These are phyloP conservation scores for Eucalyptus tenuipes DNA, from an alignment of 345 rosid species.

Conservation along the genomic window DNA sequence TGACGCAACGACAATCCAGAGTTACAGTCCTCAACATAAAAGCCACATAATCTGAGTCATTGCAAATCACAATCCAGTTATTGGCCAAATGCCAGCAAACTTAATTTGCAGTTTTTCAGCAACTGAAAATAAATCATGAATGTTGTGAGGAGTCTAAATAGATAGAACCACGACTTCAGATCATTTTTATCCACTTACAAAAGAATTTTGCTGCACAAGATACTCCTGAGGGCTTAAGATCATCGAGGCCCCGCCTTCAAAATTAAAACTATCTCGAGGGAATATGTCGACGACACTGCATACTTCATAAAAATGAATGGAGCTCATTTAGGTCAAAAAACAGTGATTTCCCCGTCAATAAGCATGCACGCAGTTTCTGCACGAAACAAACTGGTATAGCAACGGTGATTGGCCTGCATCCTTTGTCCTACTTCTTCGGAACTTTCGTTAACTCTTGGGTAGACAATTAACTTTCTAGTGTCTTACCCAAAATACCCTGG, in stretches of 20 bases:
- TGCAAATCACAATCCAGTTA: neutral
- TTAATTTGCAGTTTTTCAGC: neutral
- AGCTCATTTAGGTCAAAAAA: slow-evolving; percentile 17
- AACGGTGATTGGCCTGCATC: neutral
- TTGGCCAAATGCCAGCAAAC: neutral
- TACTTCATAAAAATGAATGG: neutral
- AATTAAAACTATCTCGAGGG: slow-evolving; percentile 85
- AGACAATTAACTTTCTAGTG: neutral
- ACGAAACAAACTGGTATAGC: neutral
- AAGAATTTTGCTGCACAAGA: slow-evolving; percentile 64
- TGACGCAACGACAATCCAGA: neutral
- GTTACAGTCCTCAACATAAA: neutral
- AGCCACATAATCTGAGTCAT: neutral
- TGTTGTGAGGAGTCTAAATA: neutral
- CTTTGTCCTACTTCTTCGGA: neutral
- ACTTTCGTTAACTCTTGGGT: neutral
- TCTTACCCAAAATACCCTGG: too few species aligned
- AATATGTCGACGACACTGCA: slow-evolving; percentile 56
- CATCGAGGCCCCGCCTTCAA: slow-evolving; percentile 80
- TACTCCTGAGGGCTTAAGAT: slow-evolving; percentile 76
- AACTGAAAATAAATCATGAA: neutral
- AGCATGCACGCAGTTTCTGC: slow-evolving; percentile 57
- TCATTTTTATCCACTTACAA: slow-evolving; percentile 35
- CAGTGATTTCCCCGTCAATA: slow-evolving; percentile 58
- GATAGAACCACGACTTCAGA: neutral